These are phyloP conservation scores for Apiotrichum akiyoshidainum DNA, from an alignment of 1,284 basidiomycete genomes.

Conservation along the genomic window DNA sequence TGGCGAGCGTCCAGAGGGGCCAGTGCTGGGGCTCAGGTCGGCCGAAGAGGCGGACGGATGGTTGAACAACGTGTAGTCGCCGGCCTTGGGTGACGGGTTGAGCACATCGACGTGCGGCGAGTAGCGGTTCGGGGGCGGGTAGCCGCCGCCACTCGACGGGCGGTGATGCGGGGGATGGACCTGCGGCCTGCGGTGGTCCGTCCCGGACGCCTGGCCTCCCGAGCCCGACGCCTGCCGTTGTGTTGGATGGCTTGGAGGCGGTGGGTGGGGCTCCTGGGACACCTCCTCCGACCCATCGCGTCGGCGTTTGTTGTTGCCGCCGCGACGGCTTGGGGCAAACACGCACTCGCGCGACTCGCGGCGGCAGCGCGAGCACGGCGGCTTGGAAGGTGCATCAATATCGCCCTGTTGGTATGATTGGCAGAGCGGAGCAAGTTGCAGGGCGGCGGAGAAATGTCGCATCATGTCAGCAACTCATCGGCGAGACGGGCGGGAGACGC, in stretches of 20 bases:
- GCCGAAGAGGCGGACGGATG: conserved; percentile 15
- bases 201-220: neutral
- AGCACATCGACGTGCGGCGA: conserved; percentile 14
- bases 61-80: conserved; percentile 18
- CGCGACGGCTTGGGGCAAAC: conserved; percentile 47
- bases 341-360: conserved; percentile 52
- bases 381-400: conserved; percentile 50
- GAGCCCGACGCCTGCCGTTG: neutral
- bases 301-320: conserved; percentile 43
- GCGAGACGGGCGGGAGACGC: no score
- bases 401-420: conserved; percentile 35
- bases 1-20: conserved; percentile 1
- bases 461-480: neutral
- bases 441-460: neutral
- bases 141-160: neutral
- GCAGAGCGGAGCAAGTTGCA: neutral
- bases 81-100: conserved; percentile 15
- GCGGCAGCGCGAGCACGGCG: conserved; percentile 51
- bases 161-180: neutral
- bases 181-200: neutral
- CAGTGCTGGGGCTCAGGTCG: conserved; percentile 21
- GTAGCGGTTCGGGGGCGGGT: neutral
- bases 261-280: neutral
- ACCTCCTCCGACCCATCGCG: conserved; percentile 15
- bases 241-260: no score